Evolutionary conservation across 495 filamentous ascomycete species (phyloP), one percentile per base, ranked within the genome.

Genomic region (Penicillium verhagenii): DNA sequence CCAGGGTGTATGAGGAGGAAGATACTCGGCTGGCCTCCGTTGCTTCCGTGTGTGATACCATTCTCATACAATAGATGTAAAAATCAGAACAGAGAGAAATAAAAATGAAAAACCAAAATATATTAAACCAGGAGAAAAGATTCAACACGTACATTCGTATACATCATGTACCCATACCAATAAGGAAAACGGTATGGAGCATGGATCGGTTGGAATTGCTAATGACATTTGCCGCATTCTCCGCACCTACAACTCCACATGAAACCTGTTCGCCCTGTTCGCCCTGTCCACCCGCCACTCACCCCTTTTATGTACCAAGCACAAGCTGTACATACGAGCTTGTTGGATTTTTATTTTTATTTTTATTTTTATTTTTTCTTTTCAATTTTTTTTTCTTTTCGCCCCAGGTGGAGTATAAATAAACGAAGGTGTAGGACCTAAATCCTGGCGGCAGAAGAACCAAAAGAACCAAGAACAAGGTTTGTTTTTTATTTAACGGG

Each of bases 211-310:
- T 56, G 47, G 53, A 59, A 56, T 40, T 52, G 47, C 33, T 13
- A n/a, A 52, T 59, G 52, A 54, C 44, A 55, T 40, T 48, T 55
- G 52, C 52, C 47, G 57, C 43, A 25, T 33, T 47, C 47, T 54
- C 52, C 47, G 52, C 49, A 33, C 14, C 37, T 14, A 50, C 29
- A 16, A n/a, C 19, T 25, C 42, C 42, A 45, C 43, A 4, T 53
- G 45, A 47, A n/a, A 51, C 47, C 37, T 33, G 28, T 42, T 50
- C 31, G 24, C 26, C 51, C 48, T 39, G 42, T 33, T 42, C 53
- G 40, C 48, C 54, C 33, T 49, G 48, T 39, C 39, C 28, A 19
- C 20, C 31, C 35, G n/a, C 52, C 52, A 47, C 52, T 28, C 14
- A 29, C 29, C 23, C 50, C 50, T 35, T 45, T 33, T 24, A 42